Evolutionary conservation across 768 basidiomycete species (phyloP).

Genomic region (Glaciozyma antarctica): DNA sequence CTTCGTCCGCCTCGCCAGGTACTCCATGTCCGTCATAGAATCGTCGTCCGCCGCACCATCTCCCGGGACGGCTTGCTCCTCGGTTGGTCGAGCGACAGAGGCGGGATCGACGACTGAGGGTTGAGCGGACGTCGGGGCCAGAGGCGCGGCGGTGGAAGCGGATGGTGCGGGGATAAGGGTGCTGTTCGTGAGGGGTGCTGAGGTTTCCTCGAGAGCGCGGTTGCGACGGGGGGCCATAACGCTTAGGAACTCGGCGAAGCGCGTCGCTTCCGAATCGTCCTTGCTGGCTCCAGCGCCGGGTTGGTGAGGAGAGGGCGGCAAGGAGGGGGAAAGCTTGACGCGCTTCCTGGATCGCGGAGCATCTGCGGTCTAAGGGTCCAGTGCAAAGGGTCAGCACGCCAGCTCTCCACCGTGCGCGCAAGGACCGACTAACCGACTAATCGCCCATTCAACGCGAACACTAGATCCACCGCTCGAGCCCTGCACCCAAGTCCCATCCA

Average conservation of each 20-base stretch:
- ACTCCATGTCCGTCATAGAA: slow-evolving; percentile 40
- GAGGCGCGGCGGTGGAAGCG: not conserved
- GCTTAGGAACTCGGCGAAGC: slow-evolving; percentile 59
- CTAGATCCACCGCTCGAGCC: slow-evolving; percentile 51
- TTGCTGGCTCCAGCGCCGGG: not conserved
- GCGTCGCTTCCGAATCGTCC: slow-evolving; percentile 38
- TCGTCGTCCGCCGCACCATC: slow-evolving; percentile 30
- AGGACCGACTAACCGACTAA: slow-evolving; percentile 53
- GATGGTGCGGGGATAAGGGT: not conserved
- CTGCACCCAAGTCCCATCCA: slow-evolving; percentile 64
- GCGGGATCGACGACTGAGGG: not conserved
- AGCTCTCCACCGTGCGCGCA: not conserved
- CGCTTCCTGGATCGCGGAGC: slow-evolving; percentile 24
- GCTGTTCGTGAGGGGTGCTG: not conserved
- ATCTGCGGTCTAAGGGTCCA: not conserved
- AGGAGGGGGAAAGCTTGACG: slow-evolving; percentile 9
- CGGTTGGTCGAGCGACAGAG: not conserved
- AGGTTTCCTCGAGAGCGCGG: slow-evolving; percentile 57
- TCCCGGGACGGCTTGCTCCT: not conserved
- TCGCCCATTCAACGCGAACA: slow-evolving; percentile 61
- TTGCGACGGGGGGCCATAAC: slow-evolving; percentile 59
- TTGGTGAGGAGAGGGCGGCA: not conserved
- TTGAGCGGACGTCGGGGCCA: slow-evolving; percentile 29
- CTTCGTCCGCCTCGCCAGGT: slow-evolving; percentile 37
- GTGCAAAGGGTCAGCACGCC: not conserved